Evolutionary conservation across 305 asterid species (phyloP), one percentile per base, ranked within the genome.

Genomic region (Fraxinus albicans): DNA sequence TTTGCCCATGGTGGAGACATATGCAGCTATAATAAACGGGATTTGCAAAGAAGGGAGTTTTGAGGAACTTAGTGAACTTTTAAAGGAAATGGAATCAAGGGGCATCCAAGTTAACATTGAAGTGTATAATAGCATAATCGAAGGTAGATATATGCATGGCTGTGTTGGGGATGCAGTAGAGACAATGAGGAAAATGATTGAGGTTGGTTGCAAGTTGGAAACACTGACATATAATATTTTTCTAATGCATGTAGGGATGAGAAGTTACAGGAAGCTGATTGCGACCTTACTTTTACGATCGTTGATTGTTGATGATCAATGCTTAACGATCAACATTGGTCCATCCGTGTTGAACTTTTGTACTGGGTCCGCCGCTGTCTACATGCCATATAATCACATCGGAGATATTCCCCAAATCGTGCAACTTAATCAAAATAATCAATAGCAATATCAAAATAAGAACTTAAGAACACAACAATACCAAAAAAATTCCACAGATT

Each of bases 1-100:
- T 87, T 91, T 93, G 85, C 93, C 97, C 27, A 91, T 90, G 3
- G 88, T 88, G 60, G 92, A 92, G 89, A 94, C 99, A 47, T 96
- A 94, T 82, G 97, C 98, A 81, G 91, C 98, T 44, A 87, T 94
- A 79, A 80, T 94, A 78, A 86, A 90, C 80, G 97, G 97, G 21
- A 91, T 90, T 69, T 94, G 97, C 86, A 93, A 84, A 85, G 79
- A 73, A 77, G 94, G 97, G 79, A 88, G 90, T 40, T 94, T 96
- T 86, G 90, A 79, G 86, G 82, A 85, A 83, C 89, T 91, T 72
- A 91, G 91, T 77, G 79, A 80, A 87, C 86, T 96, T 86, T 76
- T 93, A 77, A 83, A 87, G 76, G 97, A 94, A 86, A 93, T 96
- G 98, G 88, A 84, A 63, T 89, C 87, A 5, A 88, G 90, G 72